A percentile compares a stretch with the other conserved stretches of the same genome.
phyloP scores from a whole-genome alignment of 108 stramenopile genomes.

The Discostella pseudostelligera region DNA sequence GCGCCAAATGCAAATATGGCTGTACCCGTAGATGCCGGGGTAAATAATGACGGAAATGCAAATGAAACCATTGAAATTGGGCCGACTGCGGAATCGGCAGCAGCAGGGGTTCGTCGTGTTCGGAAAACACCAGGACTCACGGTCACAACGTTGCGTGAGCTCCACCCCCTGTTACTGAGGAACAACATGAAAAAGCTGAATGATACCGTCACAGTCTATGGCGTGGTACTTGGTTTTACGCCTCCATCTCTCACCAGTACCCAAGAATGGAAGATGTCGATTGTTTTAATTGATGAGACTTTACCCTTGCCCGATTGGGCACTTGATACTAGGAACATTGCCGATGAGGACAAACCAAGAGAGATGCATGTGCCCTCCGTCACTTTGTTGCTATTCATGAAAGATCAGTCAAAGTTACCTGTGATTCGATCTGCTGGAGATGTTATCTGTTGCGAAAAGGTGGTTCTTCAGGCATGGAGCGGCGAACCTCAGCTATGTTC shows the following conservation, averaged over 20 bases:
- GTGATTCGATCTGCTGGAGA: constrained; percentile 65
- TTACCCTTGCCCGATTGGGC: constrained; percentile 21
- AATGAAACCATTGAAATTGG: constrained; percentile 4
- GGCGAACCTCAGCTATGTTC: constrained; percentile 34
- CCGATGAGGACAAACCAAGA: constrained; percentile 1
- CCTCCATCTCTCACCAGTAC: constrained; percentile 53
- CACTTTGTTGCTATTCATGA: constrained; percentile 61
- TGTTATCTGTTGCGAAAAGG: constrained; percentile 35
- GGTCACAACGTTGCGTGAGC: constrained; percentile 9
- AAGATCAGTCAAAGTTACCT: constrained; percentile 50
- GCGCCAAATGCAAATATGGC: too few species aligned
- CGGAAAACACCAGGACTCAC: neutral
- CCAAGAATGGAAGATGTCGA: constrained; percentile 67
- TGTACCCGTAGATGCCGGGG: too few species aligned
- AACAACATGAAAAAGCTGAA: constrained; percentile 19
- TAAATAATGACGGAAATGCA: neutral
- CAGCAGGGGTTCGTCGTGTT: neutral
- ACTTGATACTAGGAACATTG: constrained; percentile 1
- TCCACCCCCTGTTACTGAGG: constrained; percentile 16
- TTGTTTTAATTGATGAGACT: constrained; percentile 67
- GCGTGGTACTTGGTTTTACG: constrained; percentile 60
- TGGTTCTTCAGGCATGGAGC: constrained; percentile 35
- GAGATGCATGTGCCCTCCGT: constrained; percentile 43
- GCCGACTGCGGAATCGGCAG: constrained; percentile 2
- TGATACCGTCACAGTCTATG: constrained; percentile 51